Base-by-base conservation (phyloP, 495 filamentous ascomycete species). In the Penicillium parvum region DNA sequence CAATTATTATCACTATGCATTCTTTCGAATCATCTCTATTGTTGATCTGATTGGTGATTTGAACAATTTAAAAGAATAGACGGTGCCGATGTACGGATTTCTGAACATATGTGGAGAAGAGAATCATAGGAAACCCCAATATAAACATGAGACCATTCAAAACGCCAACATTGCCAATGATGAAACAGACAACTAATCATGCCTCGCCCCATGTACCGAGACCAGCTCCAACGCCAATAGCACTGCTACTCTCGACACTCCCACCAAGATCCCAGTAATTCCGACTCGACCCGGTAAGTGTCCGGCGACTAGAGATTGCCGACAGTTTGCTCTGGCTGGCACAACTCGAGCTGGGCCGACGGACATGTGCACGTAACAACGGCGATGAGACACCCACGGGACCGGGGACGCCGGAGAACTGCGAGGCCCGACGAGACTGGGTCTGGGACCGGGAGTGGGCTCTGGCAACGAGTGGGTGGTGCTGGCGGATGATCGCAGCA, bases 251-350 rank as follows among this genome's bases (percentile, higher is more conserved):
- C 6, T 85, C 85, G 10, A 87, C 78, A 49, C 82, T 87, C 0
- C 78, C 84, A 16, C 86, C 86, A 37, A 91, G 78, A 60, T 94
- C 89, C 90, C 90, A 95, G 61, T 88, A 96, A 71, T 86, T 81
- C 43, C 84, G 69, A 26, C 78, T 84, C 16, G 83, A 86, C 8
- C 77, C 71, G 27, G 67, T 72, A 32, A 66, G 45, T 1, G 57
- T 78, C 61, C 66, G 73, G 61, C 58, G 75, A 64, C 47, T 78
- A 68, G 46, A 81, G 71, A 66, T 75, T 63, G 43, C 77, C 62
- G 46, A 81, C 72, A 64, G 73, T 69, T 68, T 82, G 18, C 87
- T 91, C 60, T 90, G 83, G 45, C 85, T 87, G 6, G 86, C 88
- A 62, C 86, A 91, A 54, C 84, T 88, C 9, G 64, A 81, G 55